Percentiles rank a stretch among this genome's conserved stretches.
Conservation (phyloP, 192 early-diverging fungal species). For the Mortierella antarctica region DNA sequence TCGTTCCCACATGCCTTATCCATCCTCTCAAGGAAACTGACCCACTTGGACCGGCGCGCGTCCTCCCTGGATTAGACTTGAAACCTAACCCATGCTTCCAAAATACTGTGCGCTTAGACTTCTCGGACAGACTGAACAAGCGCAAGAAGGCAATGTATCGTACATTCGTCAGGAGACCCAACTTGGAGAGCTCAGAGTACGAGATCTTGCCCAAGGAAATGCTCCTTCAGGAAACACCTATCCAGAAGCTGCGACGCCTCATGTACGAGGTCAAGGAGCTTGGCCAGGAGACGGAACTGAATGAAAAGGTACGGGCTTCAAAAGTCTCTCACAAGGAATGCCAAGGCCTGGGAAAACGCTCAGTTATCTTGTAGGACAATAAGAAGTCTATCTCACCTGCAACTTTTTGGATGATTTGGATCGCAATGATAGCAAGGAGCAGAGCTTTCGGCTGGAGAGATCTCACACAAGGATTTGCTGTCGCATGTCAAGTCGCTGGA, state of each 20-base stretch:
- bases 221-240: slow-evolving; percentile 71
- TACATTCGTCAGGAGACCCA: slow-evolving; percentile 60
- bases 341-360: background rate
- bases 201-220: slow-evolving; percentile 65
- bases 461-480: slow-evolving; percentile 58
- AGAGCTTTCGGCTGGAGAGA: slow-evolving; percentile 27
- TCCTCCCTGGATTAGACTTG: no score
- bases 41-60: no score
- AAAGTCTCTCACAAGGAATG: background rate
- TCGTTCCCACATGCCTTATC: background rate
- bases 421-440: slow-evolving; percentile 36
- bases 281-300: slow-evolving; percentile 69
- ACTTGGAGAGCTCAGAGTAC: slow-evolving; percentile 63
- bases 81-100: background rate
- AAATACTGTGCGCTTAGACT: slow-evolving; percentile 53
- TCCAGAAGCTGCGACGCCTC: slow-evolving; percentile 81
- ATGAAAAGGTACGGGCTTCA: slow-evolving; percentile 53
- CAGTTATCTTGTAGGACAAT: background rate
- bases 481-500: slow-evolving; percentile 64
- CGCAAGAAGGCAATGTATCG: slow-evolving; percentile 72
- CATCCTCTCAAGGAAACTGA: background rate
- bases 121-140: slow-evolving; percentile 65
- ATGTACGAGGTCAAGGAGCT: slow-evolving; percentile 89
- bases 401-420: background rate
- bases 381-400: background rate